Base-by-base conservation (phyloP, 1,139 yeast species). In the Starmera stellimalicola region DNA sequence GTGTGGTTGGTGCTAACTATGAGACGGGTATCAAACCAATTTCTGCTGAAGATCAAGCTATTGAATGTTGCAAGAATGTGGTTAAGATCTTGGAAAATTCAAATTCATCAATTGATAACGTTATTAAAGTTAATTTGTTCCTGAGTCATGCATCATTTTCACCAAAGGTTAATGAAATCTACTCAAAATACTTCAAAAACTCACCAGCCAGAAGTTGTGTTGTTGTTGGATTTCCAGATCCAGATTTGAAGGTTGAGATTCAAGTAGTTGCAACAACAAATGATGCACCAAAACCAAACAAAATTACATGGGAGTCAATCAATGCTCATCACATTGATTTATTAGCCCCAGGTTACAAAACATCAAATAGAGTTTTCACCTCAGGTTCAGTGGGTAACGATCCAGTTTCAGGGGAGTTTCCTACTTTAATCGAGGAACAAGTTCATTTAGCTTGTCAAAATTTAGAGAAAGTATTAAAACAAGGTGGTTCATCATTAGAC, bases 51-150 rank as follows among this genome's bases (percentile, higher is more conserved):
- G 62, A 55, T 29, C 73, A 68, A 48, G 57, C 68, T 7, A 48
- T 49, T 37, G 43, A 55, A 37, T 70, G 71, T 18, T 57, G 66
- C 36, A 52, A 53, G 27, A 65, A 63, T 41, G 57, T 71, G 31
- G 53, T 60, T 37, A 57, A 57, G 7, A 62, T 65, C 4, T 54
- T 70, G 39, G 57, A 56, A 39, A 61, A 63, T 14, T 60, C 67
- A 29, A 72, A 71, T 7, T 57, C 73, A 3, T 55, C 63, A 10
- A 34, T 65, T 26, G 68, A 63, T 37, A 57, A 62, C 35, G 70
- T 63, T 12, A 51, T 70, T 47, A 70, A 70, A 54, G 73, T 67
- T n/a, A 53, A 64, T 41, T 58, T 68, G 44, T 70, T 68, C 51
- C 58, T 70, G 29, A 54, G 63, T 23, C 63, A 68, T 45, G 61